Evolutionary conservation across 176 grass and related monocot genomes (phyloP), one percentile per base, ranked within the genome.

Genomic region (Oryza brachyantha): DNA sequence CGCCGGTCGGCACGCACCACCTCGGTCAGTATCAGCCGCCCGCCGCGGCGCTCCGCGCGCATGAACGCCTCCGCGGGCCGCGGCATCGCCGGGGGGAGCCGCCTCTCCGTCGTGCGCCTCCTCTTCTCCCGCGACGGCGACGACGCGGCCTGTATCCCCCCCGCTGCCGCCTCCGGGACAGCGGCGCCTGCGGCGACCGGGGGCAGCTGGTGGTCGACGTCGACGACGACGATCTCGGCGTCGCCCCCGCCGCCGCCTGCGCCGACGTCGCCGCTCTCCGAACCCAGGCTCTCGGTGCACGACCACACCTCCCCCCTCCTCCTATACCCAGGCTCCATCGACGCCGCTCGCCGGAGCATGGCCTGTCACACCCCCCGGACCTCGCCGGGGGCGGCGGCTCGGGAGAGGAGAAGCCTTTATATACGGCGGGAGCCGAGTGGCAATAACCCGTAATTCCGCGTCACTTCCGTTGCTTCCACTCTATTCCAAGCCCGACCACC

Each of bases 221-320:
- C 61, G 75, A 94, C 17, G 46, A 5, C 46, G 13, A 59, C 61
- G 75, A 94, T 87, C 64, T 90, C 88, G 64, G 8, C 78, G 62
- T 40, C 84, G n/a, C 73, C 79, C 8, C 79, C 84, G 21, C 83
- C 61, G 82, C 91, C 45, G 26, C n/a, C n/a, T n/a, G 90, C 89
- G 34, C 91, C 45, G 26, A 85, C 62, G 82, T 97, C 89, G 50
- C 95, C 83, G 73, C 76, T 94, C 68, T 97, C 94, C 2, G 84
- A 93, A 0, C 93, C 88, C 0, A 97, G 86, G 84, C 86, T 85
- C 80, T 97, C 93, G 5, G 94, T 97, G 73, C 94, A 97, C 3
- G 72, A n/a, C 41, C 86, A 81, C 37, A 83, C 35, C n/a, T 17
- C 37, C 2, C 31, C 59, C 59, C 29, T 5, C 32, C 43, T 25